Conservation (phyloP, 306 rosid genomes). For the Fragaria vesca region DNA sequence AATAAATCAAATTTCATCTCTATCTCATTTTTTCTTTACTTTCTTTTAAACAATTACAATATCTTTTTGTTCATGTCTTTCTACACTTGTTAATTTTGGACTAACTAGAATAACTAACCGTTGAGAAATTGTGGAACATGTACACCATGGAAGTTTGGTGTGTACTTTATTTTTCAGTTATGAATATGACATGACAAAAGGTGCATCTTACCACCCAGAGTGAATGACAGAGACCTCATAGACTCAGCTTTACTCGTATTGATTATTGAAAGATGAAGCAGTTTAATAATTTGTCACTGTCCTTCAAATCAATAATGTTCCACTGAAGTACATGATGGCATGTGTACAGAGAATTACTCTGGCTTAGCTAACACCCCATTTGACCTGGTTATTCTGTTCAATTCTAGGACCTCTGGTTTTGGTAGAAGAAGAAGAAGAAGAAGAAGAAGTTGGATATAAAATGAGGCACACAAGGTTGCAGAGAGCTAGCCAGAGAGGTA, state of each 20-base stretch:
- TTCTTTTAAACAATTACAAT: too few species aligned
- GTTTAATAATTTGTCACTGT: too few species aligned
- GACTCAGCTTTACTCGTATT: not conserved
- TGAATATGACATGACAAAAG: not conserved
- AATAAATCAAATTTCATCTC: too few species aligned
- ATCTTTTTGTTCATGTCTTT: too few species aligned
- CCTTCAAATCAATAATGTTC: too few species aligned
- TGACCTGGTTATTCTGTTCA: not conserved
- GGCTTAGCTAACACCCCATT: not conserved
- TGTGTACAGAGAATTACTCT: not conserved
- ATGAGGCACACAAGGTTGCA: not conserved
- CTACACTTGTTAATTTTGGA: too few species aligned
- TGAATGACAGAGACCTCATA: not conserved
- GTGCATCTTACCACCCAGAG: not conserved
- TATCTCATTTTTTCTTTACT: too few species aligned
- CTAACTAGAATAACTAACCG: not conserved
- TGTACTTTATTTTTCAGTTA: not conserved
- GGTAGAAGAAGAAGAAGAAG: not conserved
- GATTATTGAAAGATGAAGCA: too few species aligned
- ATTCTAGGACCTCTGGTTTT: not conserved
- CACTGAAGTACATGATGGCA: not conserved
- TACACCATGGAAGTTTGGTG: not conserved
- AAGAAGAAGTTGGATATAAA: not conserved
- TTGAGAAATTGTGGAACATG: not conserved
- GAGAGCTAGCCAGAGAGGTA: not conserved